These are phyloP conservation scores for Tephrocybe sp. DNA, from an alignment of 768 basidiomycete species.

Conservation along the genomic window DNA sequence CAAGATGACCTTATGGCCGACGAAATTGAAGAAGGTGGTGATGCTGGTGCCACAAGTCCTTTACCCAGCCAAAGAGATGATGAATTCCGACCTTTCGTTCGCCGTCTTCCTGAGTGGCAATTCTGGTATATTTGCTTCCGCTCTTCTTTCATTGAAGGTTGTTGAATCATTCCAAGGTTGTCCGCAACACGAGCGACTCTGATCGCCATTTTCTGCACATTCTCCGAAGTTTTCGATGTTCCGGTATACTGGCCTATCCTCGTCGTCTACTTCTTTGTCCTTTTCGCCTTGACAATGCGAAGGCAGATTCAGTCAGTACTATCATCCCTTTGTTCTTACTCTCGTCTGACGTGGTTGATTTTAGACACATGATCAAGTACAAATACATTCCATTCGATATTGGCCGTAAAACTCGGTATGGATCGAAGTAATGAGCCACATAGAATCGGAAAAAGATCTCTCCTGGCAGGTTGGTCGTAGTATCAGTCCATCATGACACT, in stretches of 20 bases:
- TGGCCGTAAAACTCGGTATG: slow-evolving; percentile 88
- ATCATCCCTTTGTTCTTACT: slow-evolving; percentile 1
- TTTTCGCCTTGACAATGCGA: slow-evolving; percentile 94
- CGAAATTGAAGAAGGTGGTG: slow-evolving; percentile 92
- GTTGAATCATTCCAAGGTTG: slow-evolving; percentile 57
- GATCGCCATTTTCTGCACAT: slow-evolving; percentile 76
- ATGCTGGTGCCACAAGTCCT: slow-evolving; percentile 45
- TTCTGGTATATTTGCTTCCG: slow-evolving; percentile 67
- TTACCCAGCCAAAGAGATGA: slow-evolving; percentile 80
- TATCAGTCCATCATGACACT: slow-evolving; percentile 1
- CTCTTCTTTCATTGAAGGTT: not conserved
- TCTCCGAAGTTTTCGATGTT: slow-evolving; percentile 87
- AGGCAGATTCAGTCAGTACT: slow-evolving; percentile 87
- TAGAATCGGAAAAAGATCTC: slow-evolving; percentile 4
- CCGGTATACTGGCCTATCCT: slow-evolving; percentile 99
- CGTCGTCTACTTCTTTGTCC: slow-evolving; percentile 93
- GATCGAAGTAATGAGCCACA: slow-evolving; percentile 38
- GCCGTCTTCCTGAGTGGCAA: slow-evolving; percentile 94
- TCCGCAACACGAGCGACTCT: slow-evolving; percentile 88
- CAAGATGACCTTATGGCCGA: slow-evolving; percentile 92
- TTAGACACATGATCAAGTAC: slow-evolving; percentile 98
- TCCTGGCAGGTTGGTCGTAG: not conserved
- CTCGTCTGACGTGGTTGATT: not conserved
- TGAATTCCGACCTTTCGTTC: slow-evolving; percentile 96
- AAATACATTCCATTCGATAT: slow-evolving; percentile 96